Evolutionary conservation across 1,139 yeast species (phyloP).

Genomic region (Kodamaea suecica): DNA sequence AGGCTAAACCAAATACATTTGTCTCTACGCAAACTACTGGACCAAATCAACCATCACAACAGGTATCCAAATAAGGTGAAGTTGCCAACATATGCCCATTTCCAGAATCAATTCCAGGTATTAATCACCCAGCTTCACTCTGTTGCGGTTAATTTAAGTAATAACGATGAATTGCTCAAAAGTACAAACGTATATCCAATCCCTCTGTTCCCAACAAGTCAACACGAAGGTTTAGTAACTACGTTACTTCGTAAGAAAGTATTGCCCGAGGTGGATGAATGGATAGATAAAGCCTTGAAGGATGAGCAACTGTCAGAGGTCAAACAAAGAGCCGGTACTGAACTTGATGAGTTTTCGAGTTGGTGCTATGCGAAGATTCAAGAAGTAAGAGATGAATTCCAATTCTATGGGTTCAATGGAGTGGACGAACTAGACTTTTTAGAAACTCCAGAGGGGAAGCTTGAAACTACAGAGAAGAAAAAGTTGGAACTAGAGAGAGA

Average conservation of each 20-base stretch:
- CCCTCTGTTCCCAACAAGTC: constrained; percentile 78
- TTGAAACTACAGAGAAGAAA: constrained; percentile 28
- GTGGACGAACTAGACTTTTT: constrained; percentile 42
- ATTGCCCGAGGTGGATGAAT: constrained; percentile 83
- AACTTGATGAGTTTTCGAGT: constrained; percentile 53
- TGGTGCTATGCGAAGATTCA: constrained; percentile 61
- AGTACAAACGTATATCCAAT: constrained; percentile 79
- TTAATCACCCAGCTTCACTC: constrained; percentile 78
- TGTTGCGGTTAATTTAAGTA: constrained; percentile 63
- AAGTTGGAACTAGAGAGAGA: constrained; percentile 26
- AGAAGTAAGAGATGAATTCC: constrained; percentile 52
- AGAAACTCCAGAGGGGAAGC: constrained; percentile 42
- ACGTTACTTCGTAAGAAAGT: constrained; percentile 83
- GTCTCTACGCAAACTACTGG: constrained; percentile 42
- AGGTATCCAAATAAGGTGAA: constrained; percentile 38
- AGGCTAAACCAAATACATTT: constrained; percentile 44
- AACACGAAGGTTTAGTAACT: constrained; percentile 76
- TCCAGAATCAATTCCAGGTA: constrained; percentile 80
- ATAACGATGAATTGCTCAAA: constrained; percentile 56
- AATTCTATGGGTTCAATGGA: constrained; percentile 60
- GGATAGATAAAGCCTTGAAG: constrained; percentile 65
- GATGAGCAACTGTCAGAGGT: constrained; percentile 21
- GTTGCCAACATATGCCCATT: constrained; percentile 41
- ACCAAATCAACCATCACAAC: constrained; percentile 41
- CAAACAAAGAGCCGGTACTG: constrained; percentile 18